Evolutionary conservation across 768 basidiomycete species (phyloP).

Genomic region (Mycena latifolia): DNA sequence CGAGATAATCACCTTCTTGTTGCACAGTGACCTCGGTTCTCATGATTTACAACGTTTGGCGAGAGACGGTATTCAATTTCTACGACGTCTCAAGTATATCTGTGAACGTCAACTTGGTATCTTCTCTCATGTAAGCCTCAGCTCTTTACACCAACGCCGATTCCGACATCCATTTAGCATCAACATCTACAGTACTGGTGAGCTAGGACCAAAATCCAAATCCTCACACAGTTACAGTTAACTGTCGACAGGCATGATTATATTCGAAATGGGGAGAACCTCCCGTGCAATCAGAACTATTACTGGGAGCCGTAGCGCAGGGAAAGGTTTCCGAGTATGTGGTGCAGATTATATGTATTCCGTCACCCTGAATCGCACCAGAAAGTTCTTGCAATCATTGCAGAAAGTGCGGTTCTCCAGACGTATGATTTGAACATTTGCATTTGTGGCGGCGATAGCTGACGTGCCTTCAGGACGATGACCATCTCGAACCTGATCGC

Average conservation of each 20-base stretch:
- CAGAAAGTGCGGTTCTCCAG: slow-evolving; percentile 23
- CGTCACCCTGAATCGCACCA: not conserved
- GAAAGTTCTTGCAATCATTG: slow-evolving; percentile 9
- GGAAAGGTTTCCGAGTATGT: slow-evolving; percentile 5
- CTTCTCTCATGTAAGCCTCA: not conserved
- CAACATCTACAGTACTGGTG: slow-evolving; percentile 19
- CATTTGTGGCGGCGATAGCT: not conserved
- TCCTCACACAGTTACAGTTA: not conserved
- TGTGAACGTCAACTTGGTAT: not conserved
- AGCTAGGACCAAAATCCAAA: not conserved
- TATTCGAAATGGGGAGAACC: not conserved
- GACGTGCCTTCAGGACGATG: not conserved
- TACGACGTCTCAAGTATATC: slow-evolving; percentile 7
- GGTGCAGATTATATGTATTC: not conserved
- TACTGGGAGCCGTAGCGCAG: slow-evolving; percentile 9
- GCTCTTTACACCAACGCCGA: not conserved
- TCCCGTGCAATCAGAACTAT: slow-evolving; percentile 8
- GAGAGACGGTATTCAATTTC: slow-evolving; percentile 16
- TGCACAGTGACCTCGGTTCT: not conserved
- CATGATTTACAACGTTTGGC: slow-evolving; percentile 7
- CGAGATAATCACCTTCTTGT: too few relatives aligned
- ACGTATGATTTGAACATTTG: slow-evolving; percentile 2
- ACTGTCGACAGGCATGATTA: slow-evolving; percentile 11
- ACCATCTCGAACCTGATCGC: slow-evolving; percentile 7
- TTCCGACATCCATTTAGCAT: slow-evolving; percentile 2